phyloP scores from a whole-genome alignment of 176 grass and related monocot genomes.

The Aegilops bicornis region DNA sequence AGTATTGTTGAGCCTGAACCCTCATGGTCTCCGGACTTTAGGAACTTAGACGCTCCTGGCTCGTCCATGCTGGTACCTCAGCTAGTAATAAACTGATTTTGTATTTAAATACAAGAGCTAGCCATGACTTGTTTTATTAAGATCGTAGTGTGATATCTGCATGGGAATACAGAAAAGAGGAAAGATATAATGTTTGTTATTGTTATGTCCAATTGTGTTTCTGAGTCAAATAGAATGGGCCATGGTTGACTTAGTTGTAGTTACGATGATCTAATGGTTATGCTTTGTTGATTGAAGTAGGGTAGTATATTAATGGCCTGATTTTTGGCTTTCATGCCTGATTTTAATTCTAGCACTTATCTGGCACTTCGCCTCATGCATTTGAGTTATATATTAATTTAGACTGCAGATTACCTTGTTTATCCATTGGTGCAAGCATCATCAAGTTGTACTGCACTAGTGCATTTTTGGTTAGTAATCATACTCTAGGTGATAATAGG shows the following conservation, averaged over 20 bases:
- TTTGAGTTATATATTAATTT: neutral
- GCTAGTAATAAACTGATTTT: neutral
- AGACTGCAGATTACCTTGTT: neutral
- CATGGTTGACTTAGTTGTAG: neutral
- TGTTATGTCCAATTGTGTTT: neutral
- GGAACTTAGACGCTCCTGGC: slow-evolving; percentile 19
- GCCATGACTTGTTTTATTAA: slow-evolving; percentile 5
- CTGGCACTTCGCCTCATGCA: neutral
- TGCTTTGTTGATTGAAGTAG: neutral
- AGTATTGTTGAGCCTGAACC: slow-evolving; percentile 14
- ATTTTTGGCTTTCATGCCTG: neutral
- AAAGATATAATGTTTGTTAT: neutral
- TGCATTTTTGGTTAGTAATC: neutral
- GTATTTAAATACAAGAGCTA: neutral
- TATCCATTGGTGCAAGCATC: neutral
- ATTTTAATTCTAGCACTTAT: neutral
- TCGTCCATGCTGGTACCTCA: neutral
- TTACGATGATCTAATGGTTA: neutral
- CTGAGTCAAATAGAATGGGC: neutral
- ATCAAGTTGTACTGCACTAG: neutral
- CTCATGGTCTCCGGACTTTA: neutral
- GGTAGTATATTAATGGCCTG: neutral
- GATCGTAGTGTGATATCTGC: neutral
- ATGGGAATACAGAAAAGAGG: neutral
- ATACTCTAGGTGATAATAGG: neutral